These are phyloP conservation scores for Metarhizium anisopliae DNA, from an alignment of 2,329 filamentous ascomycete genomes.

Conservation along the genomic window DNA sequence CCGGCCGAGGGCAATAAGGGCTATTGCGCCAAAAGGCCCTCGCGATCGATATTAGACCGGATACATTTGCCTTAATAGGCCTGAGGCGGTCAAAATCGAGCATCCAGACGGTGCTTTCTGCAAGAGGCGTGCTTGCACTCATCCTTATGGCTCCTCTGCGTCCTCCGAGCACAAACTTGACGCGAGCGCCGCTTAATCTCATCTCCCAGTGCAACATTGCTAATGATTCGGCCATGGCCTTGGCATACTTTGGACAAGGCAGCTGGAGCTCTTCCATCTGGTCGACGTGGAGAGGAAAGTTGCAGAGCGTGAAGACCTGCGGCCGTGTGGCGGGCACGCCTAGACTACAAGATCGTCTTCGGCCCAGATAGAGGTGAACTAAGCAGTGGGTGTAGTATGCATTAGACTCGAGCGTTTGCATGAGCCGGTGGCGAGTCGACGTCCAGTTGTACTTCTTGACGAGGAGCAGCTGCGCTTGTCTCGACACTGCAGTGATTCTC, in stretches of 20 bases:
- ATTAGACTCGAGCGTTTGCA: conserved; percentile 18
- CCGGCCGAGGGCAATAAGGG: conserved; percentile 38
- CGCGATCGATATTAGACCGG: conserved; percentile 31
- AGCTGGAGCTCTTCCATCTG: conserved; percentile 37
- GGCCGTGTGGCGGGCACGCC: not conserved
- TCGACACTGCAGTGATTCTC: conserved; percentile 15
- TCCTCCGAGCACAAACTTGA: conserved; percentile 44
- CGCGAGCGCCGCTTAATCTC: conserved; percentile 39
- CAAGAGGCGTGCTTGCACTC: conserved; percentile 13
- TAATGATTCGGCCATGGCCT: conserved; percentile 38
- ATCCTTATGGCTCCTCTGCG: conserved; percentile 1
- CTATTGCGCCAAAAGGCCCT: conserved; percentile 39
- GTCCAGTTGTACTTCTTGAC: conserved; percentile 11
- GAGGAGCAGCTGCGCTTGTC: conserved; percentile 10
- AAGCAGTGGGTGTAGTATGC: conserved; percentile 31
- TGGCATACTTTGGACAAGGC: conserved; percentile 24
- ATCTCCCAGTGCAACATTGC: conserved; percentile 41
- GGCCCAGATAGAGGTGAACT: conserved; percentile 39
- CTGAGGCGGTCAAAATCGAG: conserved; percentile 37
- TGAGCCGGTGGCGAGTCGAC: not conserved
- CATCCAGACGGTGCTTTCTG: conserved; percentile 31
- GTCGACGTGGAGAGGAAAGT: conserved; percentile 39
- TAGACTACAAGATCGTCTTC: conserved; percentile 8
- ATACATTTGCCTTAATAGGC: conserved; percentile 23
- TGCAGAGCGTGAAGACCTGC: conserved; percentile 32